A percentile compares a stretch with the other conserved stretches of the same genome.
Evolutionary conservation across 139 green algal species (phyloP).

Genomic region (Tetraselmis chui): DNA sequence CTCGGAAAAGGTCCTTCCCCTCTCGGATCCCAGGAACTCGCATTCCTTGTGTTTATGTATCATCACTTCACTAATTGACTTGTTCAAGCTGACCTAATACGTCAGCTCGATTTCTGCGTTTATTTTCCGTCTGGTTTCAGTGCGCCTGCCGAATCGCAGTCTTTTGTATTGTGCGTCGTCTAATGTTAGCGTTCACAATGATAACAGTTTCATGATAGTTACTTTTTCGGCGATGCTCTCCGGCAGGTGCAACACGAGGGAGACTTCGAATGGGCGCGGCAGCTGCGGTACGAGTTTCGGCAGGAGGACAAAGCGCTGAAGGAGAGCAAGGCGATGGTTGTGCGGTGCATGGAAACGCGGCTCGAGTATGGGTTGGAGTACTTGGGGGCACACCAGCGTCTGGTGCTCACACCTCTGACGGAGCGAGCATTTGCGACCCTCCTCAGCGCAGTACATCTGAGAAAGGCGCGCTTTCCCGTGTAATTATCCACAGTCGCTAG

Average conservation of each 20-base stretch:
- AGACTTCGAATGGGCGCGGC: background rate
- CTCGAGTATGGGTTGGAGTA: slow-evolving; percentile 8
- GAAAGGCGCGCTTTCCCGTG: background rate
- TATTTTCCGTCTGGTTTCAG: too few species aligned
- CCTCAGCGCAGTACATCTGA: background rate
- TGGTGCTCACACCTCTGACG: background rate
- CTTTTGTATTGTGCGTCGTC: too few species aligned
- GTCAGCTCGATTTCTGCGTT: too few species aligned
- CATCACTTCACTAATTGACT: too few species aligned
- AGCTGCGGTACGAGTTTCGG: background rate
- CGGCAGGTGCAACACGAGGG: background rate
- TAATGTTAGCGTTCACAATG: too few species aligned
- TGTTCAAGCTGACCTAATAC: too few species aligned
- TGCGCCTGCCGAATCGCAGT: too few species aligned
- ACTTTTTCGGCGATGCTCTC: too few species aligned
- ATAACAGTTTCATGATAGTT: too few species aligned
- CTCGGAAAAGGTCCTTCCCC: background rate
- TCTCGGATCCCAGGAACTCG: too few species aligned
- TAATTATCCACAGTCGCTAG: too few species aligned
- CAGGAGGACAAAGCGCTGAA: background rate
- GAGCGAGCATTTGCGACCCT: background rate
- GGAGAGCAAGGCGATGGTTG: background rate
- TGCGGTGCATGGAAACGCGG: background rate
- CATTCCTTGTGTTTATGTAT: too few species aligned
- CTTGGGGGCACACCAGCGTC: background rate